These are phyloP conservation scores for Ophiostoma tasmaniense DNA, from an alignment of 2,329 filamentous ascomycete genomes.

Conservation along the genomic window DNA sequence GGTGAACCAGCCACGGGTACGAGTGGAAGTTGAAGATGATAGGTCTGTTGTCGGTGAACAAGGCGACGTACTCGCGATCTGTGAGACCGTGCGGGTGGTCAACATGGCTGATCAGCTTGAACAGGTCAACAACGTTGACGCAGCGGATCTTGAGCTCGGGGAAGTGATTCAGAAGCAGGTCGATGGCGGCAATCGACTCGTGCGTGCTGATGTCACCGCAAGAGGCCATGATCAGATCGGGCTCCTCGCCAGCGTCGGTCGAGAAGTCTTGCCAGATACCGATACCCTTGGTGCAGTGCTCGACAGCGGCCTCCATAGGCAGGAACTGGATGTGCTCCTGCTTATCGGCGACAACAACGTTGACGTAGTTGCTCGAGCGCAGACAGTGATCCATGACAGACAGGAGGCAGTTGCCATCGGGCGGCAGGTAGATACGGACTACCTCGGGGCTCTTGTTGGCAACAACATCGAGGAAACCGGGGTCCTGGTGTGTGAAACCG, in stretches of 20 bases:
- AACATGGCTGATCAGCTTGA: conserved; percentile 62
- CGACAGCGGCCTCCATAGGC: conserved; percentile 61
- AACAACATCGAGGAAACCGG: conserved; percentile 70
- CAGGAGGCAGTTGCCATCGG: conserved; percentile 69
- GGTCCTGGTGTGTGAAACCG: conserved; percentile 67
- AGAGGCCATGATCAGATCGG: conserved; percentile 67
- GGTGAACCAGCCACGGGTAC: conserved; percentile 72
- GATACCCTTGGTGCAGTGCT: conserved; percentile 70
- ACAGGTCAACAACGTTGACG: conserved; percentile 73
- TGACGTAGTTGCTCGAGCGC: conserved; percentile 67
- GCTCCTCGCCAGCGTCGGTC: conserved; percentile 59
- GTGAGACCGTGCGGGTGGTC: conserved; percentile 68
- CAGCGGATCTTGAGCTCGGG: conserved; percentile 67
- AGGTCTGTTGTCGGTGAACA: conserved; percentile 65
- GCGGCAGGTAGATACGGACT: conserved; percentile 71
- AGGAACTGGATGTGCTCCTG: conserved; percentile 70
- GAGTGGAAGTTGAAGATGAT: conserved; percentile 80
- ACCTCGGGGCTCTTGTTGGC: conserved; percentile 74
- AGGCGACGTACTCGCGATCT: conserved; percentile 54
- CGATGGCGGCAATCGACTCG: conserved; percentile 66
- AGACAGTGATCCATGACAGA: conserved; percentile 71
- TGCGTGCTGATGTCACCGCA: conserved; percentile 68
- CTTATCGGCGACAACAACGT: conserved; percentile 72
- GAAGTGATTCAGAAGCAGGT: conserved; percentile 61
- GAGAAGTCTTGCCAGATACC: conserved; percentile 72